Percentiles rank a stretch among this genome's conserved stretches.
Evolutionary conservation across 352 stramenopile species (phyloP).

Genomic region (Chrysophaeum taylorii): DNA sequence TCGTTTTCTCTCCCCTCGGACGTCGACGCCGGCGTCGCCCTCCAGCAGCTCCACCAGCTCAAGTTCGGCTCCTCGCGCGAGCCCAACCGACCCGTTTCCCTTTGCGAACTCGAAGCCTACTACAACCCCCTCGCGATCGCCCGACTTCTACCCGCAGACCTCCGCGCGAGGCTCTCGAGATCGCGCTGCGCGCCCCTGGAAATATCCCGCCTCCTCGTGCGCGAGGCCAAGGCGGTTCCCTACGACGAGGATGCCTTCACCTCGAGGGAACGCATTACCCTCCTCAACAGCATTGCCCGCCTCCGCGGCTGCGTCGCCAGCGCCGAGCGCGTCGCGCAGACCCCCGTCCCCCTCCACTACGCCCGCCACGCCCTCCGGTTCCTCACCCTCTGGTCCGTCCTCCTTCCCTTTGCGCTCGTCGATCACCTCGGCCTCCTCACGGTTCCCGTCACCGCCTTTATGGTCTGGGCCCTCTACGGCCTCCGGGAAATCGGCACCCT

Average conservation of each 20-base stretch:
- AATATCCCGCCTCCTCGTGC: background rate
- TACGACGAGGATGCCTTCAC: slow-evolving; percentile 36
- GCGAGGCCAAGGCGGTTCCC: background rate
- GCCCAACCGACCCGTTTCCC: background rate
- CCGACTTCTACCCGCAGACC: background rate
- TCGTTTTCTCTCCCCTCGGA: background rate
- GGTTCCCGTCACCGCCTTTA: slow-evolving; percentile 42
- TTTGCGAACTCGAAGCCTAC: slow-evolving; percentile 1
- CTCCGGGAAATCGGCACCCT: slow-evolving; percentile 65
- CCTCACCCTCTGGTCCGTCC: slow-evolving; percentile 60
- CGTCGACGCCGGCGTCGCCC: background rate
- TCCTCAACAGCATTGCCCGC: slow-evolving; percentile 54
- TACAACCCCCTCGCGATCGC: slow-evolving; percentile 1
- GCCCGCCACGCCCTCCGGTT: slow-evolving; percentile 55
- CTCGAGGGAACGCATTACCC: slow-evolving; percentile 50
- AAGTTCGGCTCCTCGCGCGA: background rate
- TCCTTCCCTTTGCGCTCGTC: slow-evolving; percentile 56
- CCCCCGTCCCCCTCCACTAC: slow-evolving; percentile 64
- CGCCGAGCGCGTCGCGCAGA: slow-evolving; percentile 69
- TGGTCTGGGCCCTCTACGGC: slow-evolving; percentile 63
- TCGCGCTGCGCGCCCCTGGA: background rate
- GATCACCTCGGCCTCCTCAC: slow-evolving; percentile 48
- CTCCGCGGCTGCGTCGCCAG: slow-evolving; percentile 47
- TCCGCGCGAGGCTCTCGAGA: background rate
- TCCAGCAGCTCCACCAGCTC: background rate